Conservation (phyloP, 192 early-diverging fungal species). For the Rhizophagus sp. region DNA sequence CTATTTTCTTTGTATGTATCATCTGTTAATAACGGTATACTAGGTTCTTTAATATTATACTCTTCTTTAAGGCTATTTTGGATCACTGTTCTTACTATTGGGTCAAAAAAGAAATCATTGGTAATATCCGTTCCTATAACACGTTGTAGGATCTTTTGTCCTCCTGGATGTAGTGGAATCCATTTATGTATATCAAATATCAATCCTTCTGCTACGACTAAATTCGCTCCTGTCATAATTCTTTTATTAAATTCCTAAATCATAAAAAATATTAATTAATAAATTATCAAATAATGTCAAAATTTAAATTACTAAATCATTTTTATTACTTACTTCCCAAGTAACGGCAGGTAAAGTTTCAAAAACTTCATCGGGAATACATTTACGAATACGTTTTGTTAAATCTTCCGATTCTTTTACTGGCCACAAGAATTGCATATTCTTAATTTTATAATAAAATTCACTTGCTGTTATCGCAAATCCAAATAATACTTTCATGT, state of each 20-base stretch:
- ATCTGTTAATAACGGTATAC: background rate
- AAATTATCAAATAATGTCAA: no score
- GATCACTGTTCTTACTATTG: background rate
- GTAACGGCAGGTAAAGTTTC: background rate
- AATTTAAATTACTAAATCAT: no score
- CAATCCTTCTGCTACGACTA: slow-evolving; percentile 23
- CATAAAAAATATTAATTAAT: background rate
- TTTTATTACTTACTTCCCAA: background rate
- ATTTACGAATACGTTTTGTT: background rate
- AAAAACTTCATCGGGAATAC: background rate
- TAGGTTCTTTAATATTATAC: background rate
- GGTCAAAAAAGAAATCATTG: background rate
- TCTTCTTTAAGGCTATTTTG: background rate
- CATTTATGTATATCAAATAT: slow-evolving; percentile 26
- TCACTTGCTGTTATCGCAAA: background rate
- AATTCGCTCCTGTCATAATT: background rate
- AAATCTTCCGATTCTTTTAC: background rate
- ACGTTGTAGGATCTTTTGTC: slow-evolving; percentile 23
- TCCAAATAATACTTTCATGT: background rate
- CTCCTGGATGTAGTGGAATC: slow-evolving; percentile 25
- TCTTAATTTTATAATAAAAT: background rate
- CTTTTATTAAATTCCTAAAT: background rate
- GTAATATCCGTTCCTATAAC: slow-evolving; percentile 25
- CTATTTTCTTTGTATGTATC: background rate
- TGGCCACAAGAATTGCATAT: background rate